Conservation (phyloP, 2,329 filamentous ascomycete genomes). For the Ophiosphaerella narmari region DNA sequence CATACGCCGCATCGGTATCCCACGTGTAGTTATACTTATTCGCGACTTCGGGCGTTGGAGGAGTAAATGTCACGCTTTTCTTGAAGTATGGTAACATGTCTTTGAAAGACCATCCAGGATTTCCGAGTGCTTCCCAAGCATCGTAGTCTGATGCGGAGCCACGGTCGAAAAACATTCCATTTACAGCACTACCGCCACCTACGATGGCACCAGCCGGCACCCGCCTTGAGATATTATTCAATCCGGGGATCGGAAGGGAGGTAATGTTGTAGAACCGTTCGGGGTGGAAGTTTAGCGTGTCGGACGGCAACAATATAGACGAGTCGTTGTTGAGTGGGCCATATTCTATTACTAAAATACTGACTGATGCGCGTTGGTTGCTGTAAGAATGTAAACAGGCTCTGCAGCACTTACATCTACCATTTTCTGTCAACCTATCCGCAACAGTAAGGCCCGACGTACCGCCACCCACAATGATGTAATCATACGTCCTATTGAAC, state of each 20-base stretch:
- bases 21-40: constrained; percentile 13
- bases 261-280: constrained; percentile 16
- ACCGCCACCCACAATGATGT: constrained; percentile 27
- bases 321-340: constrained; percentile 11
- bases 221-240: constrained; percentile 10
- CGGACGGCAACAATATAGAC: constrained; percentile 10
- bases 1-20: constrained; percentile 8
- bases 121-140: constrained; percentile 61
- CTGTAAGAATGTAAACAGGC: background rate
- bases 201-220: constrained; percentile 27
- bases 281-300: background rate
- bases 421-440: constrained; percentile 21
- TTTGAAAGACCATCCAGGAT: constrained; percentile 47
- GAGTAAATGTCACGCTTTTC: constrained; percentile 20
- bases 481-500: constrained; percentile 19
- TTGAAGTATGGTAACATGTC: constrained; percentile 23
- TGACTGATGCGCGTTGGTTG: background rate
- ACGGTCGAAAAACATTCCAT: constrained; percentile 41
- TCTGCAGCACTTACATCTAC: constrained; percentile 6
- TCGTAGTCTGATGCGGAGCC: constrained; percentile 47
- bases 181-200: constrained; percentile 38
- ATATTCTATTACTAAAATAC: constrained; percentile 20
- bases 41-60: constrained; percentile 41
- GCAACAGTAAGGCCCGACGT: constrained; percentile 26
- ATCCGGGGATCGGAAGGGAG: constrained; percentile 7